These are phyloP conservation scores for Stephanocyclus meneghinianus DNA, from an alignment of 352 stramenopile species.

Conservation along the genomic window DNA sequence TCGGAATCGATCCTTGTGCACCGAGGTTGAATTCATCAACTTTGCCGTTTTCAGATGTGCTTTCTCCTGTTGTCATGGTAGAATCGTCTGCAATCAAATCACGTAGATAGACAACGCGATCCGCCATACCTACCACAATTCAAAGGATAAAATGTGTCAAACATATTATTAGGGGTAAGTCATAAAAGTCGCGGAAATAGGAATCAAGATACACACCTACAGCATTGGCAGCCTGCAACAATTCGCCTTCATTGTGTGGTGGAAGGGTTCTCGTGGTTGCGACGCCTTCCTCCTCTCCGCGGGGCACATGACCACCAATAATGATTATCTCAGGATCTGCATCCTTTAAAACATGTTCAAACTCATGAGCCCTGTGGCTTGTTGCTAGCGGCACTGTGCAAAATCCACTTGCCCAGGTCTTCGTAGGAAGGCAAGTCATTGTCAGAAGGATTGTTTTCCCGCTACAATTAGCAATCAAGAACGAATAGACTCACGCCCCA, in stretches of 20 bases:
- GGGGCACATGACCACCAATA: slow-evolving; percentile 16
- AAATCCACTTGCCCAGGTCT: slow-evolving; percentile 32
- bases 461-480: neutral
- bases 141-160: neutral
- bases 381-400: slow-evolving; percentile 38
- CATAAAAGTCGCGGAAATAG: neutral
- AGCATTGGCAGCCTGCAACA: slow-evolving; percentile 38
- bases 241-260: slow-evolving; percentile 23
- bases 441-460: neutral
- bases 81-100: neutral
- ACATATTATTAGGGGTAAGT: neutral
- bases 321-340: slow-evolving; percentile 24
- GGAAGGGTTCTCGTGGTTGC: neutral
- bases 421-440: neutral
- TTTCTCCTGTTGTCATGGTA: slow-evolving; percentile 5
- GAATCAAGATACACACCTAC: slow-evolving; percentile 9
- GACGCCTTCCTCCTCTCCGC: neutral
- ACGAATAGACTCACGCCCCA: slow-evolving; percentile 31
- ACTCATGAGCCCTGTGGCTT: slow-evolving; percentile 35
- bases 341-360: slow-evolving; percentile 49
- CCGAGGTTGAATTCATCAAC: slow-evolving; percentile 9
- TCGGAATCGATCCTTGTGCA: slow-evolving; percentile 16
- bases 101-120: slow-evolving; percentile 36
- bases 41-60: neutral
- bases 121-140: slow-evolving; percentile 26